Evolutionary conservation across 768 basidiomycete species (phyloP).

Genomic region (Hericium erinaceus): DNA sequence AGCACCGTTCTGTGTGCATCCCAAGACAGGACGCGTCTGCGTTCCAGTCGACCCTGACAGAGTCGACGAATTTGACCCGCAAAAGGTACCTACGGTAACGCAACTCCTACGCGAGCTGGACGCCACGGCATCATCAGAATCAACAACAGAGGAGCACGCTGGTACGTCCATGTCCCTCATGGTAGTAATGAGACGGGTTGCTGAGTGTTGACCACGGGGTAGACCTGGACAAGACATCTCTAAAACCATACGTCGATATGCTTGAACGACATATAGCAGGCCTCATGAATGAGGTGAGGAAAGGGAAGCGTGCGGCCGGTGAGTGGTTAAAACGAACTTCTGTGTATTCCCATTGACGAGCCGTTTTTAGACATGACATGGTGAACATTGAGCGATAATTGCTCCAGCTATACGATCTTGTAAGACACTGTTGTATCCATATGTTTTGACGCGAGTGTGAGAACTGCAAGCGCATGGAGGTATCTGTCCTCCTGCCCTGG

Average conservation of each 20-base stretch:
- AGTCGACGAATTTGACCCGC: conserved; percentile 80
- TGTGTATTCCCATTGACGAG: background rate
- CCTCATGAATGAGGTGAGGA: conserved; percentile 50
- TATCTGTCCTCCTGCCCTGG: too few relatives aligned
- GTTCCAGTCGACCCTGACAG: conserved; percentile 77
- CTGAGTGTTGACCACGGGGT: background rate
- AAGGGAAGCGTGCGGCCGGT: conserved; percentile 38
- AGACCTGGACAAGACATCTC: conserved; percentile 83
- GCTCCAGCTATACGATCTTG: background rate
- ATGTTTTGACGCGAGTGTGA: background rate
- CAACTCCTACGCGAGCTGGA: conserved; percentile 81
- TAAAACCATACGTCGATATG: conserved; percentile 86
- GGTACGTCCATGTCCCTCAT: conserved; percentile 1
- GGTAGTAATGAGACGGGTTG: background rate
- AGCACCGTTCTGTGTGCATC: conserved; percentile 95
- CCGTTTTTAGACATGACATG: conserved; percentile 10
- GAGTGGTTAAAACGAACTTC: conserved; percentile 2
- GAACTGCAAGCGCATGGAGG: background rate
- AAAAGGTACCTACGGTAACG: conserved; percentile 74
- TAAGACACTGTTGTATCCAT: background rate
- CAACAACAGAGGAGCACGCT: conserved; percentile 6
- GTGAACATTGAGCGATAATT: background rate
- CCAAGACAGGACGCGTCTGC: conserved; percentile 91
- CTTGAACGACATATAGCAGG: conserved; percentile 62
- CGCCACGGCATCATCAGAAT: conserved; percentile 13